Conservation (phyloP, 305 asterid species). For the Rubia occidens region DNA sequence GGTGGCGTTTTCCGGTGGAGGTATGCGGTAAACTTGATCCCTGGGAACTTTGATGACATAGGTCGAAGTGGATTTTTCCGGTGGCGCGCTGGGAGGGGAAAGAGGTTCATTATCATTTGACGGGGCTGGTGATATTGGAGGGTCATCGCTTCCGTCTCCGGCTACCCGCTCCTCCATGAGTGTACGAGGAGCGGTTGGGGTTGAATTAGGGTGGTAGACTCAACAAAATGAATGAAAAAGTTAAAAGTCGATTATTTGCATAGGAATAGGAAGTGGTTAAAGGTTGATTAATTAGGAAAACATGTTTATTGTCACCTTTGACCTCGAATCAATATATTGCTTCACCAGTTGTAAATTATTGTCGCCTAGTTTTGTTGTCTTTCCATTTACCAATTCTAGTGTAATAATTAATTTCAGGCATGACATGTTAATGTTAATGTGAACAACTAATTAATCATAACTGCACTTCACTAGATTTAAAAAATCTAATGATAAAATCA, state of each 20-base stretch:
- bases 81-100: too few relatives aligned
- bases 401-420: neutral
- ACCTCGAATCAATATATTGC: too few relatives aligned
- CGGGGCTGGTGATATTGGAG: conserved; percentile 10
- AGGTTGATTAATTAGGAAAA: conserved; percentile 4
- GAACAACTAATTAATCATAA: too few relatives aligned
- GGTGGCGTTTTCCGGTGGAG: conserved; percentile 63
- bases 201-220: conserved; percentile 6
- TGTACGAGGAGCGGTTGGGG: conserved; percentile 45
- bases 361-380: neutral
- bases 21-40: conserved; percentile 65
- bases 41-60: conserved; percentile 55
- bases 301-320: neutral
- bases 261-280: conserved; percentile 19
- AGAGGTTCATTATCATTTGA: conserved; percentile 14
- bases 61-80: conserved; percentile 17
- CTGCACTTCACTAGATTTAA: too few relatives aligned
- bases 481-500: too few relatives aligned
- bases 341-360: neutral
- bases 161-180: conserved; percentile 78
- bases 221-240: conserved; percentile 8
- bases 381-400: neutral
- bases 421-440: too few relatives aligned
- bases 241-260: conserved; percentile 25
- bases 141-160: conserved; percentile 22